Conservation (phyloP, 1,284 basidiomycete genomes). For the Clitocybe nebularis region DNA sequence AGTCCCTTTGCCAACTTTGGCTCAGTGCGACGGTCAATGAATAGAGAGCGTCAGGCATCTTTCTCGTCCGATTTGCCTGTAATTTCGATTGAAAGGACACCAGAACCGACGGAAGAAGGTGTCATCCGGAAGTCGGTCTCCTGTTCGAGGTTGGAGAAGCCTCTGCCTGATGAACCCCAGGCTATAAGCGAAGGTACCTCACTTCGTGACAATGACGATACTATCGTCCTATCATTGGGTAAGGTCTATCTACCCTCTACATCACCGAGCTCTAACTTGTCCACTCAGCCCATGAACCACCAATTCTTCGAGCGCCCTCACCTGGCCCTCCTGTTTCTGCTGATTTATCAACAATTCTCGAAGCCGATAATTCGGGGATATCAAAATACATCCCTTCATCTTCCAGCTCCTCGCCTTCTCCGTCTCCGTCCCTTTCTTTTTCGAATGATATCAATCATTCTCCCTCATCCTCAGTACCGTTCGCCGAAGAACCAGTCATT, state of each 20-base stretch:
- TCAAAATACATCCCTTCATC: slow-evolving; percentile 48
- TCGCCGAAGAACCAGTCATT: not conserved
- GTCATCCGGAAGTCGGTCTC: slow-evolving; percentile 30
- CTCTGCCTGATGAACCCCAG: slow-evolving; percentile 19
- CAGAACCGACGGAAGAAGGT: slow-evolving; percentile 17
- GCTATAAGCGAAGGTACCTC: slow-evolving; percentile 11
- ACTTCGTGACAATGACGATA: slow-evolving; percentile 10
- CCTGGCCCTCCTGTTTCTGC: slow-evolving; percentile 36
- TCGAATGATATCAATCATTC: not conserved
- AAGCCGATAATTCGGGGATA: slow-evolving; percentile 69
- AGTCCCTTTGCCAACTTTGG: slow-evolving; percentile 46
- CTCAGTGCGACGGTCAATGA: slow-evolving; percentile 49
- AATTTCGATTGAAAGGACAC: slow-evolving; percentile 28
- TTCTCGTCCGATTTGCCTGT: slow-evolving; percentile 30
- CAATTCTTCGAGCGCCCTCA: slow-evolving; percentile 26
- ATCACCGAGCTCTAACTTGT: too few species aligned
- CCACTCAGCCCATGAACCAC: too few species aligned
- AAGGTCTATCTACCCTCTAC: too few species aligned
- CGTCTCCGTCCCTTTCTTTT: slow-evolving; percentile 16
- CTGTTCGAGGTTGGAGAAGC: slow-evolving; percentile 29
- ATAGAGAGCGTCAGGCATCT: slow-evolving; percentile 26
- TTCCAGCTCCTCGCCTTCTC: slow-evolving; percentile 18
- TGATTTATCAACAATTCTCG: slow-evolving; percentile 69
- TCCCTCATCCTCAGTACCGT: not conserved
- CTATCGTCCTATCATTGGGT: slow-evolving; percentile 5